A percentile compares a stretch with the other conserved stretches of the same genome.
These are phyloP conservation scores for Grosmannia serpens DNA, from an alignment of 2,329 filamentous ascomycete genomes.

Conservation along the genomic window DNA sequence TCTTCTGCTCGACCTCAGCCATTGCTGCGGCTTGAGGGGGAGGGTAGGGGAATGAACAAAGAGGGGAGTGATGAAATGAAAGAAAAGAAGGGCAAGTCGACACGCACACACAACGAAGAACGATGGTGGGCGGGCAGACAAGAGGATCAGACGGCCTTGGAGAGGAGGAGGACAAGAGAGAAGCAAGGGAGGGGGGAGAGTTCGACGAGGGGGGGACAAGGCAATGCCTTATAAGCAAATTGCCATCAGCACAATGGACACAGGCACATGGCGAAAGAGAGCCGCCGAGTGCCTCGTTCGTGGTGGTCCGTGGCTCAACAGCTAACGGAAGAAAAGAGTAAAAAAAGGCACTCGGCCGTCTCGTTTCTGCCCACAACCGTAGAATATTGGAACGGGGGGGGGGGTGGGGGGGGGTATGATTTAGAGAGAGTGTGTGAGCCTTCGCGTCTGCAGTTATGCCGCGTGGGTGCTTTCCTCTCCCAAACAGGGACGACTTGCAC, in stretches of 20 bases:
- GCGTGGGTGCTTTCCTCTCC: background rate
- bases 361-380: background rate
- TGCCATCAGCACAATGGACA: background rate
- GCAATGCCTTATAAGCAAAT: background rate
- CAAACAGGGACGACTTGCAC: too few species aligned
- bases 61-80: conserved; percentile 1
- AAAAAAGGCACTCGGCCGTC: background rate
- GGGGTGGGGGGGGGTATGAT: background rate
- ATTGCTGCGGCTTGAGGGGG: conserved; percentile 2
- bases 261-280: too few species aligned
- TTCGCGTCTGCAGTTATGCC: background rate
- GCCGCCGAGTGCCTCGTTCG: too few species aligned
- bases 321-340: background rate
- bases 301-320: background rate
- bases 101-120: conserved; percentile 1
- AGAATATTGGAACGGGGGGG: background rate
- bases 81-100: background rate
- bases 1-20: conserved; percentile 26
- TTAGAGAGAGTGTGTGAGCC: background rate
- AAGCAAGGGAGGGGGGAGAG: background rate
- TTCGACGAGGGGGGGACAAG: background rate
- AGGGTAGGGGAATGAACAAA: background rate
- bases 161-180: background rate
- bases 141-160: conserved; percentile 1
- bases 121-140: conserved; percentile 2